Evolutionary conservation across 2,329 filamentous ascomycete genomes (phyloP), one percentile per base, ranked within the genome.

Genomic region (Microdochium trichocladiopsis): DNA sequence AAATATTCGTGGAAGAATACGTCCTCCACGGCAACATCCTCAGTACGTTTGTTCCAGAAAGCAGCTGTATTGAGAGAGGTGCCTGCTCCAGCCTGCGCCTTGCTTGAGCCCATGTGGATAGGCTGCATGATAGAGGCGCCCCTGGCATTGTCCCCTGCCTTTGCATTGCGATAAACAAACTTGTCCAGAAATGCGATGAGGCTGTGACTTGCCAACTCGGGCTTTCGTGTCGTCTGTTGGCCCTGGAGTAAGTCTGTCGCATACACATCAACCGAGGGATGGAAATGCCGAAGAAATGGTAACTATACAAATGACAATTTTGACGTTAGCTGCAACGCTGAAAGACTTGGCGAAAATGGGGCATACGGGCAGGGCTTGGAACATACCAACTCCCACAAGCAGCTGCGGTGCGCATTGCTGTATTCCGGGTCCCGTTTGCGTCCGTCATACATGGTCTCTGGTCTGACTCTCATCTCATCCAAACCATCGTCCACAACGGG

Each of bases 1-100:
- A 99, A 99, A 80, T 99, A 99, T 59, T 90, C 86, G 69, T 99
- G 94, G 82, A 99, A 99, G 82, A 99, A 99, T 37, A 91, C 88
- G 66, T 99, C 94, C 58, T 99, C 92, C 1, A 85, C 90, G 2
- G 88, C 85, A 47, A 99, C 87, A 51, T 97, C 86, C 57, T 90
- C 86, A n/a, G 81, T 78, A 72, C 90, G 92, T 80, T 90, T 90
- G 63, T 86, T 86, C 90, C 91, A 96, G 77, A 99, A 99, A 2
- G 83, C 76, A 56, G 95, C 88, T 1, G 87, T 87, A 70, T 99
- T 99, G 68, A 99, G 78, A 5, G 72, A 66, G 9, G 66, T 60
- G 51, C 66, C 60, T 52, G 66, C 55, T 61, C 64, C 69, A 31
- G 59, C 53, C 8, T n/a, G 2, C 16, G 71, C 60, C 56, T 75